Evolutionary conservation across 2,329 filamentous ascomycete species (phyloP), one percentile per base, ranked within the genome.

Genomic region (Trichoderma pleuroti): DNA sequence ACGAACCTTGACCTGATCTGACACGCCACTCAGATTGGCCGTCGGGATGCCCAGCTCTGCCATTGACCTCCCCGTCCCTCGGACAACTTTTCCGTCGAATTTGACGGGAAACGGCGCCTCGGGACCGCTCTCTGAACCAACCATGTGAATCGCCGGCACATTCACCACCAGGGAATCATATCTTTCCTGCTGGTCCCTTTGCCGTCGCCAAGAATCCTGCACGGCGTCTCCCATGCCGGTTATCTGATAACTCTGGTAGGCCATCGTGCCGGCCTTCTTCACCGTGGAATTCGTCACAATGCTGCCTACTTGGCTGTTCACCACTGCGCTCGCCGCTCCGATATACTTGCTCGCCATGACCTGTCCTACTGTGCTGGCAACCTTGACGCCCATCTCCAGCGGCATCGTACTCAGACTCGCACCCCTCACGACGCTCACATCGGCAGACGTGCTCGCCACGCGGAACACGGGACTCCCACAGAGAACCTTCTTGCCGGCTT

Each of bases 401-500:
- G 91, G 91, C 78, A 92, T 81, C 1, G 88, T 91, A 4, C 81
- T 82, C 7, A 92, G 76, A 73, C 90, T 90, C 0, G 91, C 90
- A 0, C 91, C 91, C 9, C 89, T 86, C 2, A 92, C 77, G 0
- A 89, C 85, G 75, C 87, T 88, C 0, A 86, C 82, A 72, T 89
- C 88, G 0, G 85, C 83, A 0, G 89, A 90, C 0, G 88, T 88
- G 72, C 90, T 92, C 2, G 91, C 86, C n/a, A 93, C 82, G 18
- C 91, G 85, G 74, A 93, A 92, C 0, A 91, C 86, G 0, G 91
- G 90, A 72, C 89, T 91, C 0, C 86, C 84, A 72, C 90, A 92
- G 0, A 92, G 83, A 0, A 86, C 82, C 74, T 87, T 90, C 61
- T 66, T 72, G 24, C 67, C 52, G 0, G 67, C 24, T 73, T 86